These are phyloP conservation scores for Salvia rosmarinus DNA, from an alignment of 257 asterid genomes.

Conservation along the genomic window DNA sequence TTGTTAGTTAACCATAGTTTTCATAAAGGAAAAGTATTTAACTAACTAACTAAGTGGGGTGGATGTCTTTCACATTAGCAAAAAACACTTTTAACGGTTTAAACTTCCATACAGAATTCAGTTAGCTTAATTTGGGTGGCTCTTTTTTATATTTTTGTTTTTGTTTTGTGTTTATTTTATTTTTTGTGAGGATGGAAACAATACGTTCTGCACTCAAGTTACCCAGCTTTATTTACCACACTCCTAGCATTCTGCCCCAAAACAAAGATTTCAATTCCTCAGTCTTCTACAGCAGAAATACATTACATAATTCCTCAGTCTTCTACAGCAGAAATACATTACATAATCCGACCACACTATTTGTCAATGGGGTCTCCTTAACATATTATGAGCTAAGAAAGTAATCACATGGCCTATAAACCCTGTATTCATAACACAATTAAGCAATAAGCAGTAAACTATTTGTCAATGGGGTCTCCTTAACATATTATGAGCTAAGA, in stretches of 20 bases:
- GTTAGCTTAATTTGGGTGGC: constrained; percentile 5
- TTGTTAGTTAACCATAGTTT: neutral
- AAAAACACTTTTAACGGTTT: neutral
- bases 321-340: constrained; percentile 1
- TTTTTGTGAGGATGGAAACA: neutral
- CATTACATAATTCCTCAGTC: neutral
- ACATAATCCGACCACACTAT: neutral
- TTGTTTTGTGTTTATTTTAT: neutral
- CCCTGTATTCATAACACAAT: constrained; percentile 22
- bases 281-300: constrained; percentile 17
- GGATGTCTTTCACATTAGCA: constrained; percentile 3
- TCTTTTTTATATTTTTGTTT: neutral
- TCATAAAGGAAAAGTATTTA: too few species aligned
- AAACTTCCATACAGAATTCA: neutral
- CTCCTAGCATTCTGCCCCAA: constrained; percentile 2
- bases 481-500: constrained; percentile 14
- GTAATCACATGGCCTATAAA: constrained; percentile 8
- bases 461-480: constrained; percentile 21
- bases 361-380: constrained; percentile 17
- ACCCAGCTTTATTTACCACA: constrained; percentile 6
- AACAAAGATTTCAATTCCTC: constrained; percentile 8
- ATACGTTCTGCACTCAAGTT: neutral
- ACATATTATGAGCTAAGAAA: constrained; percentile 19
- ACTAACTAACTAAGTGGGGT: too few species aligned
- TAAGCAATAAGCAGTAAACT: neutral